A percentile compares a stretch with the other conserved stretches of the same genome.
These are phyloP conservation scores for Erysimum cheiri DNA, from an alignment of 441 rosid genomes.

Conservation along the genomic window DNA sequence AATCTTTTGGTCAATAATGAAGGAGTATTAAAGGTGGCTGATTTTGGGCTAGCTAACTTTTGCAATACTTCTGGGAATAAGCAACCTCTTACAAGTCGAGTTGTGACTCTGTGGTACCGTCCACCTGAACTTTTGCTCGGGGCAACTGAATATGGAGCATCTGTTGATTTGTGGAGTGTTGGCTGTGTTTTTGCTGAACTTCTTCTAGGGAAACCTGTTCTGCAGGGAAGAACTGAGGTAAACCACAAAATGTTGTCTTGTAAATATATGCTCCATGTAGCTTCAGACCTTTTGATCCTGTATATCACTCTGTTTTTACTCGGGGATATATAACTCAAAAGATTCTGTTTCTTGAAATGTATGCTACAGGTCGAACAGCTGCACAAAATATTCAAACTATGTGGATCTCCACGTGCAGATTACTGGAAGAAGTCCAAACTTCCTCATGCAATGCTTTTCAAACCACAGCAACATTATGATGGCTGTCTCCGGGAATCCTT, in stretches of 20 bases:
- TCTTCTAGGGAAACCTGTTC: slow-evolving; percentile 72
- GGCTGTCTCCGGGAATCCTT: slow-evolving; percentile 73
- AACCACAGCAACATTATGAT: slow-evolving; percentile 89
- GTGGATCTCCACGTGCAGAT: slow-evolving; percentile 92
- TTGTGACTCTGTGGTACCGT: slow-evolving; percentile 94
- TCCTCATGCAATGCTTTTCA: slow-evolving; percentile 87
- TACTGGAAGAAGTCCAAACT: slow-evolving; percentile 92
- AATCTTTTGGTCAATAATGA: slow-evolving; percentile 86
- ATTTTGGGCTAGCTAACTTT: slow-evolving; percentile 93
- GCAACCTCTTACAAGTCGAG: slow-evolving; percentile 91
- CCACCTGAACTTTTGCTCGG: slow-evolving; percentile 93
- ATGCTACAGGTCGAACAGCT: slow-evolving; percentile 80
- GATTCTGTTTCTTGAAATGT: slow-evolving; percentile 19
- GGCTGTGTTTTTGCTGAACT: slow-evolving; percentile 96
- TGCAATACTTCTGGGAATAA: slow-evolving; percentile 50
- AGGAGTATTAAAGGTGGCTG: slow-evolving; percentile 84
- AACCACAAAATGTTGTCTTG: slow-evolving; percentile 9
- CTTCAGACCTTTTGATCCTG: neutral
- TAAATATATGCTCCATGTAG: neutral
- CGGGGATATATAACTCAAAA: neutral
- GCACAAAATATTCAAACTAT: slow-evolving; percentile 92
- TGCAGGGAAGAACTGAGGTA: slow-evolving; percentile 97
- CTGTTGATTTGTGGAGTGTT: slow-evolving; percentile 96
- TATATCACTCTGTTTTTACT: slow-evolving; percentile 3
- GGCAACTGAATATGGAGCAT: slow-evolving; percentile 79